These are phyloP conservation scores for Microbotryum intermedium DNA, from an alignment of 1,284 basidiomycete species.

Conservation along the genomic window DNA sequence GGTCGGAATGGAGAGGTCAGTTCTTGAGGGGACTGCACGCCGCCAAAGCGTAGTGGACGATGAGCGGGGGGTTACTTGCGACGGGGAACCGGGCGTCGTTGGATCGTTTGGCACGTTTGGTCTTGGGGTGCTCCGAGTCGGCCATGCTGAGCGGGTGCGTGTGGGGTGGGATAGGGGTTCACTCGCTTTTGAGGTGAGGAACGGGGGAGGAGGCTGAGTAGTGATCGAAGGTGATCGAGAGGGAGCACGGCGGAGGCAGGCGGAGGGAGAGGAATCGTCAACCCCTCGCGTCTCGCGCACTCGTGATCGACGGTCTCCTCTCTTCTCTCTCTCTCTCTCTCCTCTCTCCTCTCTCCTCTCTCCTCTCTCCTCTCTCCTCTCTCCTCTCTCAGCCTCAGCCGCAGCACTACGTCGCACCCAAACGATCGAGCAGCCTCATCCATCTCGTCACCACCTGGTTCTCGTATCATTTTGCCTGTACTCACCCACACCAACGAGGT, in stretches of 20 bases:
- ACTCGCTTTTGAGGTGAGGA: too few species aligned
- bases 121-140: background rate
- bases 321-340: background rate
- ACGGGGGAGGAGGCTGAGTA: too few species aligned
- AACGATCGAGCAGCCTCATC: too few species aligned
- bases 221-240: too few species aligned
- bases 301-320: background rate
- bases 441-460: background rate
- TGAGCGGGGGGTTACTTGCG: constrained; percentile 3
- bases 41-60: background rate
- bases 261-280: too few species aligned
- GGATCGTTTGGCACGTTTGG: constrained; percentile 16
- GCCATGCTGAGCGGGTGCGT: too few species aligned
- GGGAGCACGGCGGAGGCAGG: too few species aligned
- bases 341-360: background rate
- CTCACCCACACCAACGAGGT: background rate
- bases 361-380: background rate
- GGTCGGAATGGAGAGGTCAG: background rate
- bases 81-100: constrained; percentile 28
- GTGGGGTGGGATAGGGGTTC: too few species aligned
- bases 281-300: too few species aligned
- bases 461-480: background rate
- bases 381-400: too few species aligned
- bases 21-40: background rate
- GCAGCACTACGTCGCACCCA: too few species aligned